A percentile compares a stretch with the other conserved stretches of the same genome.
Evolutionary conservation across 371 early-diverging fungal genomes (phyloP).

Genomic region (Choanephora cucurbitarum): DNA sequence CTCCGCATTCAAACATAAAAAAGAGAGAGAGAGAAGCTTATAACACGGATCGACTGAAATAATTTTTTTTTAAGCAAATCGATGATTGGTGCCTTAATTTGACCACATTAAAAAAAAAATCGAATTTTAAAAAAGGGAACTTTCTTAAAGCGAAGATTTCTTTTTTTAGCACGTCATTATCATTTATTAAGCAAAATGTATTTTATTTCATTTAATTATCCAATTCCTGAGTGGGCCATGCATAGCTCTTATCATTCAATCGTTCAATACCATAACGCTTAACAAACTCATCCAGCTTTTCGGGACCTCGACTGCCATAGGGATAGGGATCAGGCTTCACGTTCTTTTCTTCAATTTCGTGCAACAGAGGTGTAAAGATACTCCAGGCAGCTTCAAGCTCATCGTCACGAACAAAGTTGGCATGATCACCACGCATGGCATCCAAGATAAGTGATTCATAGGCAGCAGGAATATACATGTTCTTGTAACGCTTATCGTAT

Average conservation of each 20-base stretch:
- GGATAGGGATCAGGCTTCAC: conserved; percentile 78
- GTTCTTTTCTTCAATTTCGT: conserved; percentile 75
- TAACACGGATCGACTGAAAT: too few species aligned
- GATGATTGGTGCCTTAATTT: too few species aligned
- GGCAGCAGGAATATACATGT: conserved; percentile 91
- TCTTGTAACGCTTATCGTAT: conserved; percentile 83
- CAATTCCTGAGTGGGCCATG: conserved; percentile 26
- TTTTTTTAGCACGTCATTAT: too few species aligned
- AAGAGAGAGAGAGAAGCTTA: too few species aligned
- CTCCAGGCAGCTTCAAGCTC: conserved; percentile 96
- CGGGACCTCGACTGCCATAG: conserved; percentile 91
- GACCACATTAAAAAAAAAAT: too few species aligned
- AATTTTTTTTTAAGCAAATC: too few species aligned
- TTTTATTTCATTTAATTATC: conserved; percentile 7
- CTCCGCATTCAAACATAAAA: too few species aligned
- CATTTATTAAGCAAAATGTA: too few species aligned
- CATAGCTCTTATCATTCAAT: conserved; percentile 17
- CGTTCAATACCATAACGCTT: conserved; percentile 58
- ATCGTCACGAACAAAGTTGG: conserved; percentile 96
- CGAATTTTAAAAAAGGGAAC: too few species aligned
- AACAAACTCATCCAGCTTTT: conserved; percentile 70
- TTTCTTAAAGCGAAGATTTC: too few species aligned
- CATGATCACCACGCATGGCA: conserved; percentile 86
- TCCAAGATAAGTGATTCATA: conserved; percentile 94
- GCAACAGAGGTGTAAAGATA: conserved; percentile 94